Evolutionary conservation across 1,284 basidiomycete species (phyloP).

Genomic region (Ganoderma boninense): DNA sequence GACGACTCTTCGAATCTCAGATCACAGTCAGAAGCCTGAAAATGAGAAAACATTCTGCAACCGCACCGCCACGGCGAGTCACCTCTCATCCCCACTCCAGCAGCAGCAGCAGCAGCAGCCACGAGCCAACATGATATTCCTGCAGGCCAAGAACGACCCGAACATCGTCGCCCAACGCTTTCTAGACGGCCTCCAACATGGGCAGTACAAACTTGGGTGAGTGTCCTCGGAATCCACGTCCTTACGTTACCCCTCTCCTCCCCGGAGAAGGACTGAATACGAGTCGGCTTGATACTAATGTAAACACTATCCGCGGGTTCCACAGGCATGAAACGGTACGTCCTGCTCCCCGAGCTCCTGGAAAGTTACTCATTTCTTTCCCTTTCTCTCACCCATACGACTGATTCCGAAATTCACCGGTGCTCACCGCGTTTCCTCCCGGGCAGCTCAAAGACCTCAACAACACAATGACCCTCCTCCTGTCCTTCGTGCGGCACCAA

Average conservation of each 20-base stretch:
- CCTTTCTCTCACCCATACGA: too few species aligned
- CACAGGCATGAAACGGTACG: conserved; percentile 1
- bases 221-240: background rate
- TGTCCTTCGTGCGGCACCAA: conserved; percentile 19
- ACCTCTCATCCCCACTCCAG: background rate
- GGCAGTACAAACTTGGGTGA: conserved; percentile 8
- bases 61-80: conserved; percentile 1
- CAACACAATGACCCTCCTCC: conserved; percentile 15
- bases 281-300: background rate
- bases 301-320: background rate
- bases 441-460: conserved; percentile 22
- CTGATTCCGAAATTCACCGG: too few species aligned
- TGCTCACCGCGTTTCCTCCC: too few species aligned
- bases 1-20: conserved; percentile 1
- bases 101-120: background rate
- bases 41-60: background rate
- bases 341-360: background rate
- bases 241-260: background rate
- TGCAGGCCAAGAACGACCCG: conserved; percentile 7
- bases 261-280: background rate
- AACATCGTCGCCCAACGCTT: conserved; percentile 8
- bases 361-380: too few species aligned
- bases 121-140: conserved; percentile 2
- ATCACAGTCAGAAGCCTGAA: conserved; percentile 3
- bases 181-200: background rate